These are phyloP conservation scores for Tylopilus vinaceipallidus DNA, from an alignment of 768 basidiomycete genomes.

Conservation along the genomic window DNA sequence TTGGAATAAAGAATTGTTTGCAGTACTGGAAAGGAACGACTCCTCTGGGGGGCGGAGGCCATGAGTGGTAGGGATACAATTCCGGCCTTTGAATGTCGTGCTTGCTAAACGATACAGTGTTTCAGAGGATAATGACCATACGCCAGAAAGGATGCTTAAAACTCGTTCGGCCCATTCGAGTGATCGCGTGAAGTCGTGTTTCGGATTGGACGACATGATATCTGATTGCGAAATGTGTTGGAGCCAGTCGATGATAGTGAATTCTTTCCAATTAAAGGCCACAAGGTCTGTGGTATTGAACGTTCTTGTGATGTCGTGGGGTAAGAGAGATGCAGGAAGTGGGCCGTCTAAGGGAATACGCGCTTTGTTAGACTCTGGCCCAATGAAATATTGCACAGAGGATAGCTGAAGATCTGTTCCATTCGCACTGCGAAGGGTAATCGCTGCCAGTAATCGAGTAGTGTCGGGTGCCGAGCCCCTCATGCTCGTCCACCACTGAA, in stretches of 20 bases:
- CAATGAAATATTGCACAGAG: constrained; percentile 64
- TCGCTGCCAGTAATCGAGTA: not conserved
- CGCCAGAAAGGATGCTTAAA: constrained; percentile 54
- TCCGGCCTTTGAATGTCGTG: not conserved
- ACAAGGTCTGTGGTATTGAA: constrained; percentile 50
- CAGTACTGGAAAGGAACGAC: not conserved
- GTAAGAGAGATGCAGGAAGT: constrained; percentile 63
- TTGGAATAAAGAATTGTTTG: not conserved
- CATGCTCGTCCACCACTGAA: constrained; percentile 1
- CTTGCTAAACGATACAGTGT: not conserved
- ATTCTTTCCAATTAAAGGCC: constrained; percentile 76
- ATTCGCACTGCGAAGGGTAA: constrained; percentile 42
- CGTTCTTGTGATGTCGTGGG: constrained; percentile 57
- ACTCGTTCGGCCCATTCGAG: constrained; percentile 78
- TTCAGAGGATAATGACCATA: constrained; percentile 61
- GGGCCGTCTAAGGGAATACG: constrained; percentile 74
- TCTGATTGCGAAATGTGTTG: constrained; percentile 51
- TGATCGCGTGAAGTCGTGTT: constrained; percentile 61
- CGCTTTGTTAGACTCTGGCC: constrained; percentile 38
- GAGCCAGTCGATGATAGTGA: constrained; percentile 72
- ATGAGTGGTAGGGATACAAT: not conserved
- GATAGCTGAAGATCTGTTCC: constrained; percentile 64
- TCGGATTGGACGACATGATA: constrained; percentile 37
- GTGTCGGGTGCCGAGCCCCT: not conserved
- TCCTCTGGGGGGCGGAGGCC: not conserved